Evolutionary conservation across 1,284 basidiomycete species (phyloP).

Genomic region (Fomitopsis pinicola): DNA sequence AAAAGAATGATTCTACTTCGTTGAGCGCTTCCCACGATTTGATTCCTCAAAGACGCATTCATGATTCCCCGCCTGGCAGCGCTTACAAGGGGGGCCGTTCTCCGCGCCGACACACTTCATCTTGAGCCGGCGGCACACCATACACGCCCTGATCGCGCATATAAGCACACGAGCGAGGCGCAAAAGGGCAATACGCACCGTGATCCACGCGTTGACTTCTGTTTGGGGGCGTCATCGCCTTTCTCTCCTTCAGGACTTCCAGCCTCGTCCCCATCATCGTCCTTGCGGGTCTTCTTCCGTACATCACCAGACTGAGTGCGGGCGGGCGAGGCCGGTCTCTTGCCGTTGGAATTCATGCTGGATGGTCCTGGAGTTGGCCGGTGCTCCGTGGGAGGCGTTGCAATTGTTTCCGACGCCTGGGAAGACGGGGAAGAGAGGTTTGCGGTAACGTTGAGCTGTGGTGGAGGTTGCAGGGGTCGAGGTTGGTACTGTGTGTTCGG

Average conservation of each 20-base stretch:
- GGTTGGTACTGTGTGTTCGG: constrained; percentile 36
- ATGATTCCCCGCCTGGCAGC: constrained; percentile 75
- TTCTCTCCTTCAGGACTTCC: constrained; percentile 54
- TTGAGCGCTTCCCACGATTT: constrained; percentile 88
- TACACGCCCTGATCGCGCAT: constrained; percentile 67
- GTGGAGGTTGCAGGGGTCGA: constrained; percentile 27
- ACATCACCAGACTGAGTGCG: constrained; percentile 37
- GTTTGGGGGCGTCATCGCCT: constrained; percentile 55
- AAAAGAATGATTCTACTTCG: constrained; percentile 49
- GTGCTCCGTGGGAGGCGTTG: constrained; percentile 65
- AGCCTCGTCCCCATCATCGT: constrained; percentile 33
- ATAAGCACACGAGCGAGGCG: constrained; percentile 2
- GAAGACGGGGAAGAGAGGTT: constrained; percentile 53
- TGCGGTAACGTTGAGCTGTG: constrained; percentile 23
- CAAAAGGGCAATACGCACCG: constrained; percentile 47
- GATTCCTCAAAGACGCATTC: constrained; percentile 95
- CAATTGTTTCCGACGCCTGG: constrained; percentile 68
- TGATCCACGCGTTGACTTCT: constrained; percentile 84
- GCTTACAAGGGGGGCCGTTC: constrained; percentile 88
- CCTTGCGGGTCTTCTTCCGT: constrained; percentile 57
- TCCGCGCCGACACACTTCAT: constrained; percentile 98
- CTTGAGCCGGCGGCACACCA: constrained; percentile 93
- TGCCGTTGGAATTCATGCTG: constrained; percentile 52
- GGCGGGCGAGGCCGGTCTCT: constrained; percentile 54
- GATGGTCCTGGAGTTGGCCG: constrained; percentile 36